A percentile compares a stretch with the other conserved stretches of the same genome.
Evolutionary conservation across 257 asterid species (phyloP).

Genomic region (Forsythia suspensa): DNA sequence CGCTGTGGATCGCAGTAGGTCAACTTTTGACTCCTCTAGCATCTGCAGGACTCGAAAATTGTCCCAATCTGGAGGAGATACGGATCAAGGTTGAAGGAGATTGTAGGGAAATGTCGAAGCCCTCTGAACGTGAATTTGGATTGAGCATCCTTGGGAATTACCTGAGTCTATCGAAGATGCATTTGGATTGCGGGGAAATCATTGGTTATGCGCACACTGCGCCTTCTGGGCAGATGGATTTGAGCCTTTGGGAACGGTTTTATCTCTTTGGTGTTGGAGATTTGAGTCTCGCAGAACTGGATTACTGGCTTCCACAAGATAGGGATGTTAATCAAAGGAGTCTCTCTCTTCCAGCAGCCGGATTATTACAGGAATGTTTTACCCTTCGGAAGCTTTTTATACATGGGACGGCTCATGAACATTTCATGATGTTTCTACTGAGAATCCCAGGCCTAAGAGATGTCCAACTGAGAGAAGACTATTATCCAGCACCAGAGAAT

Average conservation of each 20-base stretch:
- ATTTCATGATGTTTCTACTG: conserved; percentile 64
- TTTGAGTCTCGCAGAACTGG: conserved; percentile 62
- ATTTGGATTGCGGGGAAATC: conserved; percentile 76
- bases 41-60: conserved; percentile 60
- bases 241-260: conserved; percentile 92
- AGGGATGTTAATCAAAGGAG: conserved; percentile 87
- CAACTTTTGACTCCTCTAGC: conserved; percentile 67
- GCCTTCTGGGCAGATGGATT: conserved; percentile 85
- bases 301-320: conserved; percentile 95
- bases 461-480: conserved; percentile 87
- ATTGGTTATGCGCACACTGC: conserved; percentile 92
- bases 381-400: conserved; percentile 74
- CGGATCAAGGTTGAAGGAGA: conserved; percentile 87
- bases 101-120: conserved; percentile 64
- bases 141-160: conserved; percentile 51
- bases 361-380: conserved; percentile 59
- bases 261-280: conserved; percentile 53
- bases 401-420: conserved; percentile 94
- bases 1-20: conserved; percentile 85
- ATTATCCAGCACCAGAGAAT: conserved; percentile 91
- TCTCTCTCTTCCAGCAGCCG: conserved; percentile 79
- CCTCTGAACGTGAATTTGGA: conserved; percentile 54
- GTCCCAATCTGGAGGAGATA: conserved; percentile 85
- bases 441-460: conserved; percentile 57
- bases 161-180: conserved; percentile 66